A percentile compares a stretch with the other conserved stretches of the same genome.
Evolutionary conservation across 768 basidiomycete species (phyloP).

Genomic region (Lactifluus volemus): DNA sequence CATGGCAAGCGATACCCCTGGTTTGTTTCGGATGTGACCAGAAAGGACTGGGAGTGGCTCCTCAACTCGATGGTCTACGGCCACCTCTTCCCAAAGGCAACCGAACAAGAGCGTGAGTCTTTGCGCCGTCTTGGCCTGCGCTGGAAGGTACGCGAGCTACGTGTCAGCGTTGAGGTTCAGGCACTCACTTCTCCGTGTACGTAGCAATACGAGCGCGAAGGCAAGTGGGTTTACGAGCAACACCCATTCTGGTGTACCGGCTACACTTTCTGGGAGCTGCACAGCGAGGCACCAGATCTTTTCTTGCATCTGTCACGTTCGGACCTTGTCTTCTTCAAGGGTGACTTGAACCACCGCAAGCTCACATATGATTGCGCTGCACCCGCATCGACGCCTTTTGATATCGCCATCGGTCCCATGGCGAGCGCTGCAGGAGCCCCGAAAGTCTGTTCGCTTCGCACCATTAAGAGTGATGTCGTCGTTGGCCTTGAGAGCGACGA

Average conservation of each 20-base stretch:
- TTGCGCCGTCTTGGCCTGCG: conserved; percentile 69
- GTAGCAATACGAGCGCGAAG: conserved; percentile 86
- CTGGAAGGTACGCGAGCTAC: conserved; percentile 65
- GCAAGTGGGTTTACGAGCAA: conserved; percentile 91
- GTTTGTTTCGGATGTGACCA: conserved; percentile 92
- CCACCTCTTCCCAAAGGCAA: conserved; percentile 79
- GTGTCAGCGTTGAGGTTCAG: not conserved
- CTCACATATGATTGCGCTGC: conserved; percentile 82
- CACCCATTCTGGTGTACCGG: conserved; percentile 96
- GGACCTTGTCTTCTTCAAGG: conserved; percentile 92
- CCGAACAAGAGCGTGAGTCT: conserved; percentile 73
- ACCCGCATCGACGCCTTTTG: conserved; percentile 81
- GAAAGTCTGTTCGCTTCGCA: conserved; percentile 75
- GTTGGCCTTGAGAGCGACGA: conserved; percentile 75
- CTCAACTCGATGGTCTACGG: conserved; percentile 84
- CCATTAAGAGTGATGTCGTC: conserved; percentile 93
- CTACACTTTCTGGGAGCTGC: conserved; percentile 87
- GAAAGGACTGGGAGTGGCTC: conserved; percentile 92
- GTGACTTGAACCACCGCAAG: conserved; percentile 90
- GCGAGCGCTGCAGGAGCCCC: conserved; percentile 84
- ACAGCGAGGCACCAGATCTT: conserved; percentile 77
- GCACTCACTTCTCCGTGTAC: conserved; percentile 6
- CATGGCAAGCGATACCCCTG: conserved; percentile 94
- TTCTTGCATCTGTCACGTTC: conserved; percentile 88
- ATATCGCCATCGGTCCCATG: conserved; percentile 87